A percentile compares a stretch with the other conserved stretches of the same genome.
Conservation (phyloP, 139 green algal genomes). For the Chloropicon primus region DNA sequence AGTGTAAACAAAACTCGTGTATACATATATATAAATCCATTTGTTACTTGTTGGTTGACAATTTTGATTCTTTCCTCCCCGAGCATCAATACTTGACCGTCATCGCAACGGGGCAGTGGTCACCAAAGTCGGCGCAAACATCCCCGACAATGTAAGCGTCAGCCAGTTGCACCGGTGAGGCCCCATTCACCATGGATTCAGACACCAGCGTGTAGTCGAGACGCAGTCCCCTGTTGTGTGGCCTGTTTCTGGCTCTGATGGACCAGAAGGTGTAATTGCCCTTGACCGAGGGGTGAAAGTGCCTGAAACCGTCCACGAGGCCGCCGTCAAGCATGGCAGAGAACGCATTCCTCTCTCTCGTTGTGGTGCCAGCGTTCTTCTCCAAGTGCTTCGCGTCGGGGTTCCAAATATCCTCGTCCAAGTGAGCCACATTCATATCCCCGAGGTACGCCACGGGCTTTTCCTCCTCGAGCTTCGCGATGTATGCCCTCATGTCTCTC, state of each 20-base stretch:
- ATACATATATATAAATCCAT: too few species aligned
- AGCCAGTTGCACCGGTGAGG: background rate
- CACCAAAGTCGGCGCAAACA: background rate
- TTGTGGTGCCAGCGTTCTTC: constrained; percentile 21
- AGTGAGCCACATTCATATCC: constrained; percentile 24
- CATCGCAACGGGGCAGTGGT: background rate
- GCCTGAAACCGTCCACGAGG: constrained; percentile 16
- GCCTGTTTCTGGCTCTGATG: constrained; percentile 13
- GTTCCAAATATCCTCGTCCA: constrained; percentile 26
- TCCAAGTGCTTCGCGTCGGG: constrained; percentile 14
- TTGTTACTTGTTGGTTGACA: too few species aligned
- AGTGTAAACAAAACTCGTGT: too few species aligned
- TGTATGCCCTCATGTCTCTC: constrained; percentile 8
- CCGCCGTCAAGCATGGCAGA: constrained; percentile 2
- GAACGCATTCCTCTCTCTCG: constrained; percentile 13
- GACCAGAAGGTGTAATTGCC: constrained; percentile 20
- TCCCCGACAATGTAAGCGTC: background rate
- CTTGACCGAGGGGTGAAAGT: constrained; percentile 3
- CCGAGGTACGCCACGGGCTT: constrained; percentile 16
- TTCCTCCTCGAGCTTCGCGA: constrained; percentile 4
- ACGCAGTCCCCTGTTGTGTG: constrained; percentile 18
- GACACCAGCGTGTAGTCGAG: constrained; percentile 18
- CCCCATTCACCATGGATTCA: background rate
- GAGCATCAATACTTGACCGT: background rate
- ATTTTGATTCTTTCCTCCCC: too few species aligned